Evolutionary conservation across 495 filamentous ascomycete species (phyloP), one percentile per base, ranked within the genome.

Genomic region (Xylona heveae): DNA sequence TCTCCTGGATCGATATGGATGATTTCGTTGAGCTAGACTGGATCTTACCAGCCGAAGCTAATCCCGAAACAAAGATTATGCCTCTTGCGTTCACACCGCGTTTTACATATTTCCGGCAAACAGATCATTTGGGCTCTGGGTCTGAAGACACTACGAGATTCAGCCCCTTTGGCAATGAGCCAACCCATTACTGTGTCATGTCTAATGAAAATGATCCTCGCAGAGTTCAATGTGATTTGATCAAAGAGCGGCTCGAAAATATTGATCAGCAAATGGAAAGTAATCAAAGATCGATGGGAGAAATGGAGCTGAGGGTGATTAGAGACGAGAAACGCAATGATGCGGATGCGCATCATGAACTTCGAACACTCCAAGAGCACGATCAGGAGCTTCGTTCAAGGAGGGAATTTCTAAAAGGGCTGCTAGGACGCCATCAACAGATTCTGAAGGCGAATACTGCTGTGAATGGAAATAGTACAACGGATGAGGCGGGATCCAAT

Each of bases 21-120:
- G 88, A 97, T 47, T 95, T 95, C 54, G 81, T 95, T 17, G 88
- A 97, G 49, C 60, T 95, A 6, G 88, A 93, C 47, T 94, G 85
- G 83, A 78, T 92, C 36, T 55, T 94, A 12, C 85, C 88, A 0
- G 78, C 78, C 17, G 78, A 88, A 42, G 74, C 78, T 17, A 84
- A 91, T 38, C 88, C 90, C 14, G 74, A 88, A 34, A 93, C 85
- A 1, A 79, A 80, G 43, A 94, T 97, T 30, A 58, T 95, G 34
- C 88, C 88, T 1, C 59, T 97, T 6, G 90, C 77, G 1, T 97
- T 72, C 42, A 78, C 88, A 7, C 90, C 88, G 19, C 71, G 84
- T 0, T 85, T 97, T 42, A 95, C 90, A 1, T 97, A 95, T 50
- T 92, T 92, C 55, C 71, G 88, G 14, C 80, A 95, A 48, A 97